A percentile compares a stretch with the other conserved stretches of the same genome.
Conservation (phyloP, 2,329 filamentous ascomycete species). For the Talaromyces rugulosus region DNA sequence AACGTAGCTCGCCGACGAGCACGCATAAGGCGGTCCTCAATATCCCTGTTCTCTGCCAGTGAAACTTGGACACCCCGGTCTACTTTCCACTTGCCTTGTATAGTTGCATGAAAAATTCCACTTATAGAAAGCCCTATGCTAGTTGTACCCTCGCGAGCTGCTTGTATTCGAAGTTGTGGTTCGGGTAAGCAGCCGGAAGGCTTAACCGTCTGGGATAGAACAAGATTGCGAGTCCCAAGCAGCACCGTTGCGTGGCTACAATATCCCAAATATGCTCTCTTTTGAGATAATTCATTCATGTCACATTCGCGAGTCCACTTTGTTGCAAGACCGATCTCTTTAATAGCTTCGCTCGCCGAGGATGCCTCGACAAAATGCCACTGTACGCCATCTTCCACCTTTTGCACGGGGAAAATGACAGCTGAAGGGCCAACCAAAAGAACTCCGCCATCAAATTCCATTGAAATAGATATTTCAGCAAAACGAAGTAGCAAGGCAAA, state of each 20-base stretch:
- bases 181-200: not conserved
- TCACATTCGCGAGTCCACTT: not conserved
- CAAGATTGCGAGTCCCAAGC: not conserved
- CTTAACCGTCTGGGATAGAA: not conserved
- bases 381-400: not conserved
- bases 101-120: not conserved
- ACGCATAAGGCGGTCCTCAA: not conserved
- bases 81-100: not conserved
- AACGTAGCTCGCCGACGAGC: not conserved
- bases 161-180: not conserved
- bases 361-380: conserved; percentile 1
- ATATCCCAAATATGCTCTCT: conserved; percentile 1
- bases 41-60: not conserved
- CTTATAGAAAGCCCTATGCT: not conserved
- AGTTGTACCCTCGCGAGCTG: conserved; percentile 25
- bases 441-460: not conserved
- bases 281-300: not conserved
- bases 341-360: not conserved
- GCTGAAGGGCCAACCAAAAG: not conserved
- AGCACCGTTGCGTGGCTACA: not conserved
- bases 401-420: not conserved
- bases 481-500: conserved; percentile 6
- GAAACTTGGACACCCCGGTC: not conserved
- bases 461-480: conserved; percentile 4
- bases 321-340: not conserved